These are phyloP conservation scores for Calvatia gigantea DNA, from an alignment of 768 basidiomycete genomes.

Conservation along the genomic window DNA sequence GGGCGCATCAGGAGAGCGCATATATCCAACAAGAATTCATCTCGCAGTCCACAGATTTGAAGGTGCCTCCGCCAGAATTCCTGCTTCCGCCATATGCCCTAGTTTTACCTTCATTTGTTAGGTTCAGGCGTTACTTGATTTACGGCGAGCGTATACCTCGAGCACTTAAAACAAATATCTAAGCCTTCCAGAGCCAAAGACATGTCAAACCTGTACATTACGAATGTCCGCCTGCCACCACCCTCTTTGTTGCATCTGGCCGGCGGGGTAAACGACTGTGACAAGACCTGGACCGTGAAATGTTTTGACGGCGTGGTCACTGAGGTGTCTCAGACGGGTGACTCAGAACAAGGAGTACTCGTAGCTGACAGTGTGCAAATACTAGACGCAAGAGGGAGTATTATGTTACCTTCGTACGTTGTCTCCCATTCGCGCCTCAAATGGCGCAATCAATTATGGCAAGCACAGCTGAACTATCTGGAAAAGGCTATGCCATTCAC, in stretches of 20 bases:
- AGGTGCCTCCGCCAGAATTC: background rate
- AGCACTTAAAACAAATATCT: too few species aligned
- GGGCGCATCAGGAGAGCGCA: background rate
- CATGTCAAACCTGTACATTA: conserved; percentile 14
- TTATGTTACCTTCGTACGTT: conserved; percentile 33
- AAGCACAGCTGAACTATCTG: conserved; percentile 10
- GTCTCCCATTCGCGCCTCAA: background rate
- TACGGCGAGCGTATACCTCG: background rate
- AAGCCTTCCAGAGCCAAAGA: background rate
- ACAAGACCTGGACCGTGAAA: conserved; percentile 19
- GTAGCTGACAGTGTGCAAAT: conserved; percentile 11
- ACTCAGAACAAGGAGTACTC: background rate
- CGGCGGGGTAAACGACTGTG: background rate
- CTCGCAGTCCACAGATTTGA: background rate
- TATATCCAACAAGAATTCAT: background rate
- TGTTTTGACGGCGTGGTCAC: conserved; percentile 18
- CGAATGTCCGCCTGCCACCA: conserved; percentile 16
- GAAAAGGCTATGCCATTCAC: conserved; percentile 50
- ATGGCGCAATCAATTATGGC: background rate
- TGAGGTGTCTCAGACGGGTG: conserved; percentile 11
- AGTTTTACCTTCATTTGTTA: background rate
- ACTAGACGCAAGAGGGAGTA: conserved; percentile 24
- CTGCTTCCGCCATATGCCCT: background rate
- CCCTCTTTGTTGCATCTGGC: conserved; percentile 4
- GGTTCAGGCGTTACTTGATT: background rate